Evolutionary conservation across 768 basidiomycete genomes (phyloP).

Genomic region (Boletus insuetus): DNA sequence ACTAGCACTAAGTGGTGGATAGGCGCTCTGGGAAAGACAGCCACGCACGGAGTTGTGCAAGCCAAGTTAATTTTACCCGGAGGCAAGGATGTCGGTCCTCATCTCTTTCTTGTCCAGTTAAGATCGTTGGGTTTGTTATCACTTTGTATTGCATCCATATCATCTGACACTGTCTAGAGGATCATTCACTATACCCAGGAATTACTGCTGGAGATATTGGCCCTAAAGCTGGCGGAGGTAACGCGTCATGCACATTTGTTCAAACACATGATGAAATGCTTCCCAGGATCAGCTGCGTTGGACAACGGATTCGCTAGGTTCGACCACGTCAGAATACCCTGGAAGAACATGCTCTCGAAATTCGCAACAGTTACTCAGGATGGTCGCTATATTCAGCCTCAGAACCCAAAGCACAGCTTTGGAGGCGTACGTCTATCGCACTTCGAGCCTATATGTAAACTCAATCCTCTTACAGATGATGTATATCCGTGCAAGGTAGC

Average conservation of each 20-base stretch:
- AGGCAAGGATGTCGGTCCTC: constrained; percentile 63
- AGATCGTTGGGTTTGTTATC: constrained; percentile 51
- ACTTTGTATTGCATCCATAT: neutral
- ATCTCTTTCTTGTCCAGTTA: constrained; percentile 72
- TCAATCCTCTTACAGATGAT: constrained; percentile 50
- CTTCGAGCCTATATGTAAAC: neutral
- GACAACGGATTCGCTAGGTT: constrained; percentile 75
- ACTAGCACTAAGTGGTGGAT: constrained; percentile 86
- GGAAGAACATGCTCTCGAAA: constrained; percentile 69
- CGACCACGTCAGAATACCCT: constrained; percentile 62
- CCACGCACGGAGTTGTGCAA: constrained; percentile 75
- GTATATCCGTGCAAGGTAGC: constrained; percentile 63
- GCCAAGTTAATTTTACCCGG: constrained; percentile 67
- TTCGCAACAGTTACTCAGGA: constrained; percentile 69
- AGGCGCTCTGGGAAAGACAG: constrained; percentile 66
- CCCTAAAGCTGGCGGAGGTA: constrained; percentile 35
- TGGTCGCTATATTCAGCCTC: constrained; percentile 62
- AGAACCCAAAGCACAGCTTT: constrained; percentile 72
- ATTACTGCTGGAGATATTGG: constrained; percentile 69
- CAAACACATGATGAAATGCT: neutral
- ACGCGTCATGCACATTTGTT: neutral
- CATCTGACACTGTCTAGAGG: constrained; percentile 38
- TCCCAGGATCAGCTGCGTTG: constrained; percentile 47
- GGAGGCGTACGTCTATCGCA: constrained; percentile 53
- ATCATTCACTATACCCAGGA: constrained; percentile 58